Percentiles rank a stretch among this genome's conserved stretches.
phyloP scores from a whole-genome alignment of 306 rosid genomes.

The Begonia loranthoides region DNA sequence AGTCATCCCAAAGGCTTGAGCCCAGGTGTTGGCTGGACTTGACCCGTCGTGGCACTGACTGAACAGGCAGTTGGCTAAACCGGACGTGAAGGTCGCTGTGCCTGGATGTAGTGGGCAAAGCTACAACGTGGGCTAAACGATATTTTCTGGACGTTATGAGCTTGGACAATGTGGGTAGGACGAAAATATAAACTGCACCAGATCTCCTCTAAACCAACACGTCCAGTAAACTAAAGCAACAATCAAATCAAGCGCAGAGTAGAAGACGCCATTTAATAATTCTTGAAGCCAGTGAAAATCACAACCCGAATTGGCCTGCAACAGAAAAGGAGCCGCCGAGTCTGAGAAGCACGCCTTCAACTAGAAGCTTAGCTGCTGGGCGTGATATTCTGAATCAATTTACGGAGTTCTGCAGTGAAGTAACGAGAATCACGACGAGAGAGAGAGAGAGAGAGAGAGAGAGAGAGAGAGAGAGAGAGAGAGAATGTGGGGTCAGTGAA shows the following conservation, averaged over 20 bases:
- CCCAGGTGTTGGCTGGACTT: no score
- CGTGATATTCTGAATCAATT: constrained; percentile 75
- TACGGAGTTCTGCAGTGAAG: constrained; percentile 73
- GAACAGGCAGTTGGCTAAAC: no score
- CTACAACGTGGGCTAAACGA: no score
- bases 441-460: constrained; percentile 46
- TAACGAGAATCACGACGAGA: constrained; percentile 65
- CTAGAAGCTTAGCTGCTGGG: constrained; percentile 57
- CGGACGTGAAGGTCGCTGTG: no score
- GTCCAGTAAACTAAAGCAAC: constrained; percentile 33
- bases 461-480: constrained; percentile 15
- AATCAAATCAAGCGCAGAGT: constrained; percentile 65
- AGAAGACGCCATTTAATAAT: constrained; percentile 27
- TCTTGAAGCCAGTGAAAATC: constrained; percentile 3
- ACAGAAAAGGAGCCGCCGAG: constrained; percentile 23
- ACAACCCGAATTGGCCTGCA: no score
- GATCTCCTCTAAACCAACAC: constrained; percentile 29
- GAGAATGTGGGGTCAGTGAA: constrained; percentile 20
- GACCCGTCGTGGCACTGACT: no score
- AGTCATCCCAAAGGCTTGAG: no score
- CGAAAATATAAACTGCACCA: no score
- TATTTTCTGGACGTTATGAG: no score
- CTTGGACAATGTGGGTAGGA: no score
- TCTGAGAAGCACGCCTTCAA: constrained; percentile 64
- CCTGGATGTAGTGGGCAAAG: no score